Base-by-base conservation (phyloP, 495 filamentous ascomycete species). In the Trichoderma virens region DNA sequence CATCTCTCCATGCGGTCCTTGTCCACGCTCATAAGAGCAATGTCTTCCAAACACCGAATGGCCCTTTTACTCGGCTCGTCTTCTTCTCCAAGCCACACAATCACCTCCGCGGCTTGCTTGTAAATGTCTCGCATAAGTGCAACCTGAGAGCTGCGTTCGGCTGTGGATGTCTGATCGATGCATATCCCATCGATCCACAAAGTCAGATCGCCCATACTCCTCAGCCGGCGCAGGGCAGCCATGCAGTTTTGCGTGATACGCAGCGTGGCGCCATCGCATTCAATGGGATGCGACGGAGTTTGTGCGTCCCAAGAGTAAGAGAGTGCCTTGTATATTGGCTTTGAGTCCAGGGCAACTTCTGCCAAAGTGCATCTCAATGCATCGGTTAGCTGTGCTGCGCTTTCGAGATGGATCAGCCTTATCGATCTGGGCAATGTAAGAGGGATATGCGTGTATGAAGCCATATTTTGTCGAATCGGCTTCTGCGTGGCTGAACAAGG, bases 181-280 rank as follows among this genome's bases (percentile, higher is more conserved):
- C 51, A 30, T 6, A 56, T 56, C 5, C 23, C 51, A 56, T 56
- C 51, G 51, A 56, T 31, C 51, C 51, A 56, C 45, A 56, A 56
- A 56, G 27, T 9, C 5, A 56, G 51, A 56, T 56, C 25, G 25
- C 27, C 51, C 13, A 30, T 30, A 2, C 27, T 18, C 25, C 25
- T 56, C 6, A 14, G 25, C 11, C 51, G 11, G 3, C 27, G 27
- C 51, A 27, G 25, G 11, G 25, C 51, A 56, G 23, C 25, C 51
- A 30, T 56, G 25, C 51, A 31, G 7, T 31, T 56, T 30, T 31
- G 25, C 13, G 27, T 31, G 25, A 18, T 56, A 16, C 51, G 13
- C 25, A 31, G 23, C 7, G 25, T 18, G 25, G 25, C 13, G 51
- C 51, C 51, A 30, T 56, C 3, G 27, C 51, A 31, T 27, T 5